Evolutionary conservation across 2,329 filamentous ascomycete genomes (phyloP), one percentile per base, ranked within the genome.

Genomic region (Aspergillus fumigatiaffinis): DNA sequence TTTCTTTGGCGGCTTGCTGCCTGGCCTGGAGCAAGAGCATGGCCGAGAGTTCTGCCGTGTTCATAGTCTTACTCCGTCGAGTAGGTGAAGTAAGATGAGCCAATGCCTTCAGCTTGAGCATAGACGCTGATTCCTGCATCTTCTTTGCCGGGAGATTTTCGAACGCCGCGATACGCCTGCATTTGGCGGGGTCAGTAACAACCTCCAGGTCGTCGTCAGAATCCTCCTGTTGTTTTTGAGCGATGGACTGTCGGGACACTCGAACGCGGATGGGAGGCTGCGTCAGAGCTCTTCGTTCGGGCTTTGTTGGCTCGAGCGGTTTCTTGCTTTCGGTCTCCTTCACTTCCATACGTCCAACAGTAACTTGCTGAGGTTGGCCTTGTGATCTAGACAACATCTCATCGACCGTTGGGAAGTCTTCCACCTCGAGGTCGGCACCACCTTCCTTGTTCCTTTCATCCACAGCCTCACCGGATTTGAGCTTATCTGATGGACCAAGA

Each of bases 1-100:
- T 87, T 71, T 94, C 91, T 46, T 84, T 75, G 59, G 86, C 86
- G 48, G 92, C 92, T 73, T 99, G 94, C 59, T 88, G 82, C 48
- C 90, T 86, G 5, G 91, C 92, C 59, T 87, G 87, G 62, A 85
- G 83, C 41, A 88, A 80, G 7, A 97, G 77, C 35, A 80, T 82
- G 9, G 81, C 77, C 49, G 92, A 86, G 54, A 96, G 81, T 63
- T 94, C 86, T 28, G 81, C 83, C 0, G 82, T 78, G 7, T 85
- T 91, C 80, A 96, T 89, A 8, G 80, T 49, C 76, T 77, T 57
- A 78, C 82, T 69, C 64, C 66, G 69, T 79, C 77, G 66, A 72
- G 74, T 67, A 80, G 87, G 48, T 77, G 82, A 51, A 83, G 87
- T 81, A 23, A 94, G 74, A 60, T 91, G 86, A 2, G 91, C 91